Conservation (phyloP, 2,329 filamentous ascomycete genomes). For the Penicillium fuscoglaucum region DNA sequence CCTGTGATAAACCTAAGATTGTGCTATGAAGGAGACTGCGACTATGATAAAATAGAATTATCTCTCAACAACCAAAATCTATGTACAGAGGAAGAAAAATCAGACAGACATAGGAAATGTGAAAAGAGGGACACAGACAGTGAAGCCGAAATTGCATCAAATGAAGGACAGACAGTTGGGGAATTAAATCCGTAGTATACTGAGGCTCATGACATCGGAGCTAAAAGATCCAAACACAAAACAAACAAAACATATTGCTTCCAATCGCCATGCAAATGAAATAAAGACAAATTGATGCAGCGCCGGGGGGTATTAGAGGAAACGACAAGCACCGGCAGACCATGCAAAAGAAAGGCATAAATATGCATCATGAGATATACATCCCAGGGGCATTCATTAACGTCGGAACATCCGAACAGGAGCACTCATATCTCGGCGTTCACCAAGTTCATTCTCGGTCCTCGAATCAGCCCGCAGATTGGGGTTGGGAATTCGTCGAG, state of each 20-base stretch:
- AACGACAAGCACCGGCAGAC: slow-evolving; percentile 22
- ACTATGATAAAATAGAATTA: not conserved
- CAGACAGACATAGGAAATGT: slow-evolving; percentile 22
- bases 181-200: slow-evolving; percentile 7
- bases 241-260: slow-evolving; percentile 9
- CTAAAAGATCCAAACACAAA: slow-evolving; percentile 7
- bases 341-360: slow-evolving; percentile 16
- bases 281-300: slow-evolving; percentile 17
- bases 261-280: slow-evolving; percentile 17
- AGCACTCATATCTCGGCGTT: slow-evolving; percentile 41
- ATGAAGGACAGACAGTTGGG: slow-evolving; percentile 1
- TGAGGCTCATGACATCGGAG: slow-evolving; percentile 12
- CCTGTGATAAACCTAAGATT: no score
- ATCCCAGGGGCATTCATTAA: slow-evolving; percentile 10
- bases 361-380: slow-evolving; percentile 1
- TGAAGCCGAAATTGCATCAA: slow-evolving; percentile 9
- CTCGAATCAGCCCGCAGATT: slow-evolving; percentile 34
- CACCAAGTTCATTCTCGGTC: slow-evolving; percentile 29
- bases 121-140: not conserved
- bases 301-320: slow-evolving; percentile 32
- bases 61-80: not conserved
- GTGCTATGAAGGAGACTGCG: no score
- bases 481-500: slow-evolving; percentile 39
- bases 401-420: slow-evolving; percentile 37
- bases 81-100: slow-evolving; percentile 20